These are phyloP conservation scores for Ulvella scutata DNA, from an alignment of 139 green algal genomes.

Conservation along the genomic window DNA sequence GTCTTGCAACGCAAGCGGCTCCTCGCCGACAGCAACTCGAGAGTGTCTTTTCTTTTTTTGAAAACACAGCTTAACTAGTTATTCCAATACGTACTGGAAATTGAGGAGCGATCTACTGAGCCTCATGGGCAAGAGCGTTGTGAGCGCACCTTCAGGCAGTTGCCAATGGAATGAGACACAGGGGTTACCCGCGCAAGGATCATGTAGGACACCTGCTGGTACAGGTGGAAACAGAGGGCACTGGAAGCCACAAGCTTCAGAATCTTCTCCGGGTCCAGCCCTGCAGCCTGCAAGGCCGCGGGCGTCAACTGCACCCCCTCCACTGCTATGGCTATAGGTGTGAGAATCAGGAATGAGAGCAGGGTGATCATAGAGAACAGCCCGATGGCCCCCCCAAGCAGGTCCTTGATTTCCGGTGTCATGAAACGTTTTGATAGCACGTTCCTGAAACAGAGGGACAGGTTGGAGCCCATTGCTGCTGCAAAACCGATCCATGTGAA, in stretches of 20 bases:
- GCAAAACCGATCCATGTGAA: conserved; percentile 86
- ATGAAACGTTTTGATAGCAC: conserved; percentile 98
- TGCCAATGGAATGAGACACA: conserved; percentile 97
- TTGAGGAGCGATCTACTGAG: too few relatives aligned
- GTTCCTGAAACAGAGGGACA: conserved; percentile 87
- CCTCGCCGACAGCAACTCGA: too few relatives aligned
- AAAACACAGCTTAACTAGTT: too few relatives aligned
- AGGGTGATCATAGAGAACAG: conserved; percentile 95
- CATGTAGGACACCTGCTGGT: conserved; percentile 81
- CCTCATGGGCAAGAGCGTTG: too few relatives aligned
- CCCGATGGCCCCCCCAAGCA: conserved; percentile 44
- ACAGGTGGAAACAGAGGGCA: conserved; percentile 86
- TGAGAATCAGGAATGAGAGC: conserved; percentile 62
- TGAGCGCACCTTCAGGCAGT: conserved; percentile 74
- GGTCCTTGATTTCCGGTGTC: conserved; percentile 31
- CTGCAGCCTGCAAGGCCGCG: conserved; percentile 11
- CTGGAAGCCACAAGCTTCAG: conserved; percentile 36
- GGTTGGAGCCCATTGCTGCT: conserved; percentile 81
- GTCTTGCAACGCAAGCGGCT: too few relatives aligned
- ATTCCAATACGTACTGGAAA: too few relatives aligned
- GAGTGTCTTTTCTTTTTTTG: too few relatives aligned
- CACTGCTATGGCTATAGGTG: conserved; percentile 43
- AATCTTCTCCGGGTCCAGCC: conserved; percentile 24
- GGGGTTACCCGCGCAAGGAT: conserved; percentile 67
- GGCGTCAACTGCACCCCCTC: conserved; percentile 60